Percentiles rank a stretch among this genome's conserved stretches.
Evolutionary conservation across 2,329 filamentous ascomycete genomes (phyloP).

Genomic region (Mycocentrospora acerina): DNA sequence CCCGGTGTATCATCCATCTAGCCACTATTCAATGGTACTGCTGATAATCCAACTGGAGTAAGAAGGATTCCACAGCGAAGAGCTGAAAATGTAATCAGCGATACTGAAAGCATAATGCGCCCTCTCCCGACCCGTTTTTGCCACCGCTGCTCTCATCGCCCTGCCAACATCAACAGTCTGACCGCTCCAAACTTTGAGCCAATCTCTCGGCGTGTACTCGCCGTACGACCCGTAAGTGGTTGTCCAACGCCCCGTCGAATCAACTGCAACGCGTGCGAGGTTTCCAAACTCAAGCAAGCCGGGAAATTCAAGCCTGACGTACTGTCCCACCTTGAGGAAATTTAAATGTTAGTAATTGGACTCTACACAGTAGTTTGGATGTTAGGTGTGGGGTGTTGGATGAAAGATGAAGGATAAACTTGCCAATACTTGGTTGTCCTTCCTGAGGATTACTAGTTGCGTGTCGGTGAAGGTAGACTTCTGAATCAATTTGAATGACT

Average conservation of each 20-base stretch:
- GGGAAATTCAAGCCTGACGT: background rate
- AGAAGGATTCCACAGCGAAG: too few relatives aligned
- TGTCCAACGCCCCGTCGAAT: background rate
- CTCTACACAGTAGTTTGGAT: too few relatives aligned
- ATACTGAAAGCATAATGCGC: too few relatives aligned
- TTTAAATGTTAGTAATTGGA: too few relatives aligned
- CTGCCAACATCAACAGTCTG: background rate
- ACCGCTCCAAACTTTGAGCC: conserved; percentile 1
- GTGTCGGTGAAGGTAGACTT: background rate
- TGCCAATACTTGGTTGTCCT: background rate
- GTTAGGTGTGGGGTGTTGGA: too few relatives aligned
- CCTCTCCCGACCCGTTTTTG: too few relatives aligned
- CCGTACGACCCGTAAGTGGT: conserved; percentile 1
- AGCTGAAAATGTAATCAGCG: too few relatives aligned
- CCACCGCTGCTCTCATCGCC: too few relatives aligned
- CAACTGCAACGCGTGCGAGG: conserved; percentile 2
- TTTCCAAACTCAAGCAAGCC: conserved; percentile 2
- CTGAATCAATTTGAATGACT: background rate
- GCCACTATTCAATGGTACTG: too few relatives aligned
- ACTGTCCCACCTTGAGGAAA: background rate
- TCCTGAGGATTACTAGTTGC: conserved; percentile 1
- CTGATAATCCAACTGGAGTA: too few relatives aligned
- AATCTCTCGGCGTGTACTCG: conserved; percentile 1
- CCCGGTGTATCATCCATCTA: too few relatives aligned
- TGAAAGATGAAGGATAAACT: too few relatives aligned